Base-by-base conservation (phyloP, 345 rosid genomes). In the Toxicodendron radicans region DNA sequence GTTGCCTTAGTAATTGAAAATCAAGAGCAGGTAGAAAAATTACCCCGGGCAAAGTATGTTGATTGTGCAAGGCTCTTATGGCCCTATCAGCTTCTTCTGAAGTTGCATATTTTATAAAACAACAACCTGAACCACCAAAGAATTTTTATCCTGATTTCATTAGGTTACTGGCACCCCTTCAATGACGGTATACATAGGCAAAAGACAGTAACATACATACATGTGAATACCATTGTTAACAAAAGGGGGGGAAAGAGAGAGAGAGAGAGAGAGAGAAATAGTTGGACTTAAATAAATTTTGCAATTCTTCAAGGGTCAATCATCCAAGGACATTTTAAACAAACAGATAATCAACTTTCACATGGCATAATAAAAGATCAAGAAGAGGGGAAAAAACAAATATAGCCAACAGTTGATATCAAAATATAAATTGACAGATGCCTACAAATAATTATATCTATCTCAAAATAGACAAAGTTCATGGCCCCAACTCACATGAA, bases 41-140 rank as follows among this genome's bases (percentile, higher is more conserved):
- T 85, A 95, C 99, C 90, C 98, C 97, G 48, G 97, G 96, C 63
- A 95, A 87, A 68, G 92, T 91, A 78, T 83, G 83, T 76, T 85
- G 98, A 85, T 93, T 93, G 84, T 95, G 99, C 83, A 95, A 87
- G 80, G 93, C 97, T 88, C 88, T 88, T 79, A 93, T 95, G 66
- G 99, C 99, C 85, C 91, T 89, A 81, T 95, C 97, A 24, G 99
- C 99, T 83, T 89, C 99, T 78, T 85, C 96, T 51, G 91, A 82
- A 72, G 97, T 86, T 66, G 97, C 91, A 88, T 90, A 95, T 85
- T 95, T 95, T 76, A 95, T 88, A 85, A 95, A 95, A 89, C 99
- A 93, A 83, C 98, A 95, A 66, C 99, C 99, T 95, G 98, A 92
- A 86, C 72, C 78, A 77, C 79, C 74, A 76, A 74, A 78, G 76